phyloP scores from a whole-genome alignment of 2,329 filamentous ascomycete genomes.

The Hypoxylon sp. region DNA sequence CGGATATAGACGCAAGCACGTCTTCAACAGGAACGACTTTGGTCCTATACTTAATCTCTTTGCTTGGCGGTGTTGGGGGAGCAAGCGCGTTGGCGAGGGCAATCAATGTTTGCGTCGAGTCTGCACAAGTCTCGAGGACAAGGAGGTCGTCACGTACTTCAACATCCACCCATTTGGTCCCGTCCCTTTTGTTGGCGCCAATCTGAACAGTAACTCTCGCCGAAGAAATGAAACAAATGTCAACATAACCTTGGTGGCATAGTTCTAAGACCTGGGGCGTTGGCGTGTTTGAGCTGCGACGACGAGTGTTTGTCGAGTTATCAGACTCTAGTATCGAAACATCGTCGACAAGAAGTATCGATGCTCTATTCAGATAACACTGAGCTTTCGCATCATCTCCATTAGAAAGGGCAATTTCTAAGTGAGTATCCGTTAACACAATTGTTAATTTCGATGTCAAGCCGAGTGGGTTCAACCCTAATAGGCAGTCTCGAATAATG shows the following conservation, averaged over 20 bases:
- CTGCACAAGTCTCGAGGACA: constrained; percentile 93
- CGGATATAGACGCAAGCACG: constrained; percentile 89
- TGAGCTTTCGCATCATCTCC: constrained; percentile 72
- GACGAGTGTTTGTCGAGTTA: constrained; percentile 54
- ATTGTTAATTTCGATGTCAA: constrained; percentile 80
- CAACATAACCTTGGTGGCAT: constrained; percentile 80
- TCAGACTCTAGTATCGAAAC: constrained; percentile 59
- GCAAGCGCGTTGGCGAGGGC: constrained; percentile 81
- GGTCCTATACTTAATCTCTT: constrained; percentile 86
- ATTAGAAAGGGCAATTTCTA: constrained; percentile 75
- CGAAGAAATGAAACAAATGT: constrained; percentile 87
- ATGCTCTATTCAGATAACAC: constrained; percentile 81
- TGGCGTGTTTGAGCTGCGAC: constrained; percentile 53
- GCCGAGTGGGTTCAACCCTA: constrained; percentile 86
- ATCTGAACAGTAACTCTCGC: constrained; percentile 77
- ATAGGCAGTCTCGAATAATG: constrained; percentile 81
- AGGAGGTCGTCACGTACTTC: constrained; percentile 88
- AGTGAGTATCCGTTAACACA: constrained; percentile 80
- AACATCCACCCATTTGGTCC: constrained; percentile 77
- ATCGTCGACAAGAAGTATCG: constrained; percentile 86
- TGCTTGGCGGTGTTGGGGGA: constrained; percentile 85
- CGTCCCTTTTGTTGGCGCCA: constrained; percentile 64
- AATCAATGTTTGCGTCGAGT: constrained; percentile 94
- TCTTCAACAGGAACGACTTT: constrained; percentile 87
- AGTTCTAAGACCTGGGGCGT: constrained; percentile 67